These are phyloP conservation scores for Paxillus involutus DNA, from an alignment of 768 basidiomycete genomes.

Conservation along the genomic window DNA sequence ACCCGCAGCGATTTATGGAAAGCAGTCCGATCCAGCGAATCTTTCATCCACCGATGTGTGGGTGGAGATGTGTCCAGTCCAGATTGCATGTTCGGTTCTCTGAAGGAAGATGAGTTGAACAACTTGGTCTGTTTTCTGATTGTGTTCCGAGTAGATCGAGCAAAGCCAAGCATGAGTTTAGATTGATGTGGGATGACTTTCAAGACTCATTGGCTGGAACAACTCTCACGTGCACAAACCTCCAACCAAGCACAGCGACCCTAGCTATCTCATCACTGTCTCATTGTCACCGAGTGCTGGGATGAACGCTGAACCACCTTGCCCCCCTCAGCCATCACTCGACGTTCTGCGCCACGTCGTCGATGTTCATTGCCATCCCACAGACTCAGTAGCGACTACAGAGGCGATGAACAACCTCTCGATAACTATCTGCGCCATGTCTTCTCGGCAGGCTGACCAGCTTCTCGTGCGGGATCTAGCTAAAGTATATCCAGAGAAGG, in stretches of 20 bases:
- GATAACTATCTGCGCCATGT: slow-evolving; percentile 85
- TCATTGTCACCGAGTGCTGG: slow-evolving; percentile 9
- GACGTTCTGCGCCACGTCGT: slow-evolving; percentile 65
- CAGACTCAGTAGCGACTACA: slow-evolving; percentile 58
- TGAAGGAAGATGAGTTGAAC: slow-evolving; percentile 1
- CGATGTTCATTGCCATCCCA: slow-evolving; percentile 94
- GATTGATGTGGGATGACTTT: neutral
- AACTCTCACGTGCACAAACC: neutral
- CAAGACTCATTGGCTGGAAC: neutral
- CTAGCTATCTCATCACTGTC: slow-evolving; percentile 2
- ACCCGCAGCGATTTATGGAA: slow-evolving; percentile 70
- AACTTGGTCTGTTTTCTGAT: slow-evolving; percentile 6
- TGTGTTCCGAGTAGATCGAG: slow-evolving; percentile 5
- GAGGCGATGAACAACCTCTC: slow-evolving; percentile 53
- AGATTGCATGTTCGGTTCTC: slow-evolving; percentile 12
- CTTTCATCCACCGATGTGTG: slow-evolving; percentile 47
- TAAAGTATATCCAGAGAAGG: slow-evolving; percentile 54
- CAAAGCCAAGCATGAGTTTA: slow-evolving; percentile 9
- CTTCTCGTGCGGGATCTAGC: slow-evolving; percentile 67
- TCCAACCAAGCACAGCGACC: neutral
- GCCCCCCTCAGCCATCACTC: slow-evolving; percentile 22
- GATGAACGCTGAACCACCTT: neutral
- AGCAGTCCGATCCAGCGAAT: slow-evolving; percentile 55
- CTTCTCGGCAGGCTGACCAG: slow-evolving; percentile 68
- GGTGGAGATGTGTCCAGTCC: slow-evolving; percentile 45